phyloP scores from a whole-genome alignment of 1,139 yeast genomes.

The Protomyces arabidopsidicola region DNA sequence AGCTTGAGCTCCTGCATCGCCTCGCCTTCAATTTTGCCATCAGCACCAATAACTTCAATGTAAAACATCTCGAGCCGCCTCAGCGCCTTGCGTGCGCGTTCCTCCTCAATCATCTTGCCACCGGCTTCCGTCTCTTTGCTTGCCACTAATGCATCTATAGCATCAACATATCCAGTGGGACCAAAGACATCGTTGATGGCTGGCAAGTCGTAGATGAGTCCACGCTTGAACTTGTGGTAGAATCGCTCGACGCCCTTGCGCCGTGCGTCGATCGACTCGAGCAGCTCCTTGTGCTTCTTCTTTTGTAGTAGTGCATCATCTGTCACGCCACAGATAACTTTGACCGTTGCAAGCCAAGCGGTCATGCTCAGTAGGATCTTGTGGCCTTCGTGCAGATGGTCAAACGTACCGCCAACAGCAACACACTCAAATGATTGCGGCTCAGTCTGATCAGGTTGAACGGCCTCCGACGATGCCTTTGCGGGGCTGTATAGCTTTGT shows the following conservation, averaged over 20 bases:
- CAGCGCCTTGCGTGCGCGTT: conserved; percentile 56
- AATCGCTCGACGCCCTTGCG: conserved; percentile 49
- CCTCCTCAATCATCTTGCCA: conserved; percentile 63
- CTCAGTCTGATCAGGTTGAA: neutral
- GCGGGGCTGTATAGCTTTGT: neutral
- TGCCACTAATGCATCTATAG: conserved; percentile 73
- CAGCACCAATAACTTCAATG: conserved; percentile 62
- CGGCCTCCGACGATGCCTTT: neutral
- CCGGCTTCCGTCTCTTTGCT: conserved; percentile 78
- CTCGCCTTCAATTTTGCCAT: conserved; percentile 45
- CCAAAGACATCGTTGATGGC: conserved; percentile 86
- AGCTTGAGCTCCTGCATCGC: conserved; percentile 65
- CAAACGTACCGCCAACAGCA: conserved; percentile 96
- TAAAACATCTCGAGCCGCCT: conserved; percentile 52
- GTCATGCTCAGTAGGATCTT: conserved; percentile 74
- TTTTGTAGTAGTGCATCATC: conserved; percentile 61
- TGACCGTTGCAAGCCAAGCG: conserved; percentile 53
- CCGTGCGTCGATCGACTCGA: conserved; percentile 59
- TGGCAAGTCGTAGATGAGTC: conserved; percentile 46
- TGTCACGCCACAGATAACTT: conserved; percentile 65
- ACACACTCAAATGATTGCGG: neutral
- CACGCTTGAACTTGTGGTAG: conserved; percentile 48
- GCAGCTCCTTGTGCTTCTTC: conserved; percentile 63
- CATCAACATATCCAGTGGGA: conserved; percentile 76
- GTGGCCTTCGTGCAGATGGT: conserved; percentile 94